A percentile compares a stretch with the other conserved stretches of the same genome.
Conservation (phyloP, 805 yeast species). For the fission yeast (Schizosaccharomyces pombe) region ASM294v3 CU329670.1:1519501-1520000, state of each 20-base stretch:
- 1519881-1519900: conserved; percentile 88
- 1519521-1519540: conserved; percentile 6
- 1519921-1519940: conserved; percentile 16
- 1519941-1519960: conserved; percentile 20
- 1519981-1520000: conserved; percentile 98
- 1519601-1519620: conserved; percentile 84
- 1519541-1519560: conserved; percentile 35
- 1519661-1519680: conserved; percentile 85
- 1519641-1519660: conserved; percentile 74
- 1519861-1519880: conserved; percentile 89
- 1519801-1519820: conserved; percentile 85
- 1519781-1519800: conserved; percentile 74
- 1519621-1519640: conserved; percentile 95
- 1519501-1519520: conserved; percentile 70
- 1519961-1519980: conserved; percentile 80
- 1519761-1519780: conserved; percentile 66
- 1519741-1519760: conserved; percentile 69
- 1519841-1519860: conserved; percentile 72
- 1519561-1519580: conserved; percentile 75
- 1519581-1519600: conserved; percentile 76
- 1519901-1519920: conserved; percentile 48
- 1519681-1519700: conserved; percentile 83
- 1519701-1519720: conserved; percentile 80
- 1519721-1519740: conserved; percentile 93
- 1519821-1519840: conserved; percentile 80